A percentile compares a stretch with the other conserved stretches of the same genome.
Conservation (phyloP, 2,329 filamentous ascomycete species). For the Trichoderma brevicompactum region DNA sequence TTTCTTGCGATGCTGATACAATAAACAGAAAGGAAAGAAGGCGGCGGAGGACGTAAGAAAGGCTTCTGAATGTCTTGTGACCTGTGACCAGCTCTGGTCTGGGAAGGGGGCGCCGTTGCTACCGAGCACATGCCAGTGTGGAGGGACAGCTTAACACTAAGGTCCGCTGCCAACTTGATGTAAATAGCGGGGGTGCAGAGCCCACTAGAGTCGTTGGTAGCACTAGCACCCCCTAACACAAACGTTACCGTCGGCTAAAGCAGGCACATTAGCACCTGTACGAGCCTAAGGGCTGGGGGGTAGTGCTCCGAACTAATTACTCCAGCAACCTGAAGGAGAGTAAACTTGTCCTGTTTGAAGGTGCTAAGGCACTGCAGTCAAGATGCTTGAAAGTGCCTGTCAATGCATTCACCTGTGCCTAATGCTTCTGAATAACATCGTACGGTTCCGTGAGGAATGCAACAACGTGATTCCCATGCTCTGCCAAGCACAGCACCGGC, state of each 20-base stretch:
- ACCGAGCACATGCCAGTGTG: slow-evolving; percentile 25
- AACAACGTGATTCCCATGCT: slow-evolving; percentile 7
- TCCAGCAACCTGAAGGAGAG: too few relatives aligned
- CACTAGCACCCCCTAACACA: slow-evolving; percentile 12
- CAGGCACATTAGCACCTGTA: slow-evolving; percentile 8
- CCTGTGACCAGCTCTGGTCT: slow-evolving; percentile 11
- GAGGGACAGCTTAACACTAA: slow-evolving; percentile 11
- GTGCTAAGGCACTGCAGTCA: too few relatives aligned
- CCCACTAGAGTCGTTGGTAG: slow-evolving; percentile 17
- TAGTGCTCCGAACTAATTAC: neutral
- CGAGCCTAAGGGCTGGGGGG: neutral
- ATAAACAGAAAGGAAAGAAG: neutral
- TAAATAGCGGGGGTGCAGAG: slow-evolving; percentile 17
- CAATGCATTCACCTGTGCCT: too few relatives aligned
- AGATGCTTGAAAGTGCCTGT: too few relatives aligned
- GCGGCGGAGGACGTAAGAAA: neutral
- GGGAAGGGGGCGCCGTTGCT: slow-evolving; percentile 12
- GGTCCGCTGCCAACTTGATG: neutral
- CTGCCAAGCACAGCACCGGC: neutral
- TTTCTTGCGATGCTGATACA: slow-evolving; percentile 7
- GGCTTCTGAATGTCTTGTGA: slow-evolving; percentile 17
- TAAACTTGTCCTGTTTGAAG: neutral
- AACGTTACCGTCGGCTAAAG: slow-evolving; percentile 24
- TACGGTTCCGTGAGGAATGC: neutral
- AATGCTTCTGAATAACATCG: neutral